Base-by-base conservation (phyloP, 2,329 filamentous ascomycete species). In the Samsoniella hepiali region DNA sequence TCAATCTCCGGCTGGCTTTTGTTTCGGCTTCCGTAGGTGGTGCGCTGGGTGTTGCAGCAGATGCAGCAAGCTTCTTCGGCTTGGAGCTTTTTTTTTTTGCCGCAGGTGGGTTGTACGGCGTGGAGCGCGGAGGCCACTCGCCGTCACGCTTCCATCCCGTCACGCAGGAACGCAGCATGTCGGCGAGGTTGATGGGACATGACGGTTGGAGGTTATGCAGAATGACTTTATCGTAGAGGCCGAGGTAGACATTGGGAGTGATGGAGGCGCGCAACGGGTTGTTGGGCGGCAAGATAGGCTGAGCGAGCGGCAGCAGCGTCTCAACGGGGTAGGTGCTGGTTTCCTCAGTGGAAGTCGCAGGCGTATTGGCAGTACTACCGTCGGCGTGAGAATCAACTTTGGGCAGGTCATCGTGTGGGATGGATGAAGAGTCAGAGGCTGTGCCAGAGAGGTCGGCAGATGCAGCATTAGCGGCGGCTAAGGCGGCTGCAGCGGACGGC, bases 91-190 rank as follows among this genome's bases (percentile, higher is more conserved):
- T 79, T 45, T 76, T 75, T 11, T 75, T 70, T 3, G 74, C 75
- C 4, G 77, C 71, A 11, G 68, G 42, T 68, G 74, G 65, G 70
- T 75, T 61, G 68, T 77, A 63, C 78, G 66, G 81, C 73, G 70
- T 84, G 79, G 53, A 80, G 69, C 54, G 82, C 71, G 22, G 91
- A 5, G 94, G 93, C 94, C 94, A 98, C 75, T 97, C 91, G 17
- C 93, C 93, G 70, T 95, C 91, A 47, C 91, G 84, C 75, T 96
- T 96, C 94, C 94, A 97, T 50, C 94, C 94, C 34, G 89, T 83
- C 1, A 98, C 93, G 67, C 94, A 90, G 13, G 91, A 87, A 10
- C 87, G 84, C 29, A 91, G 86, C 78, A 97, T 88, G 69, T 96
- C 91, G 36, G 83, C 79, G 0, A 98, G 84, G 69, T 97, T 97